Evolutionary conservation across 2,329 filamentous ascomycete genomes (phyloP).

Genomic region (Exophiala sp.): DNA sequence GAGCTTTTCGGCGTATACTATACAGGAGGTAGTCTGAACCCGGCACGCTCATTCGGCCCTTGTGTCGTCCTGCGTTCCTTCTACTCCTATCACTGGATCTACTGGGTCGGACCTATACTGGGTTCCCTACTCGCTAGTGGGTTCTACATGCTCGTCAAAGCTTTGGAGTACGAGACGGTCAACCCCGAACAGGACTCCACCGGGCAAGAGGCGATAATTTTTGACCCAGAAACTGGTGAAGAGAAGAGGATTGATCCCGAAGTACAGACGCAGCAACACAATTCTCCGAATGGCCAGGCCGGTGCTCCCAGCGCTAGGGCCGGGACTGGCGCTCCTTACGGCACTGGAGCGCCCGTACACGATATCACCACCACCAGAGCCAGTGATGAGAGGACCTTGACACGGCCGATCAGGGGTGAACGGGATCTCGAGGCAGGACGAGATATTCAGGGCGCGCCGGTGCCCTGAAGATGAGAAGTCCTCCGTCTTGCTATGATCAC

Average conservation of each 20-base stretch:
- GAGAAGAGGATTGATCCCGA: conserved; percentile 12
- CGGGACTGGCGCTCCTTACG: neutral
- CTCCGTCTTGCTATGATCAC: neutral
- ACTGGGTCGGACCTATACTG: conserved; percentile 46
- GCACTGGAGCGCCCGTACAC: neutral
- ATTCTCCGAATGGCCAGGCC: neutral
- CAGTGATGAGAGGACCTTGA: neutral
- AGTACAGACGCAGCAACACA: neutral
- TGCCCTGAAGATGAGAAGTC: neutral
- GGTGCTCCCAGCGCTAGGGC: neutral
- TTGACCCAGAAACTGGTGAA: conserved; percentile 8
- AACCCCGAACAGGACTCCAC: conserved; percentile 16
- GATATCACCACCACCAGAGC: neutral
- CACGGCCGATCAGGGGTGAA: neutral
- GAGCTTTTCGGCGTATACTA: conserved; percentile 48
- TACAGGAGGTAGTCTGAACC: conserved; percentile 48
- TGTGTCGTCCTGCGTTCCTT: conserved; percentile 44
- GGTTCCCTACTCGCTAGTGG: conserved; percentile 18
- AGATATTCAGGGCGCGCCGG: neutral
- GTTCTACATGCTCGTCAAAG: conserved; percentile 22
- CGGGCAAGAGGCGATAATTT: neutral
- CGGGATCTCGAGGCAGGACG: conserved; percentile 8
- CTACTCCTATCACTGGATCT: conserved; percentile 48
- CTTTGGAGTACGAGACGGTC: conserved; percentile 17
- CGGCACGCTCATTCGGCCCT: conserved; percentile 46